Base-by-base conservation (phyloP, 306 rosid species). In the Psophocarpus tetragonolobus region DNA sequence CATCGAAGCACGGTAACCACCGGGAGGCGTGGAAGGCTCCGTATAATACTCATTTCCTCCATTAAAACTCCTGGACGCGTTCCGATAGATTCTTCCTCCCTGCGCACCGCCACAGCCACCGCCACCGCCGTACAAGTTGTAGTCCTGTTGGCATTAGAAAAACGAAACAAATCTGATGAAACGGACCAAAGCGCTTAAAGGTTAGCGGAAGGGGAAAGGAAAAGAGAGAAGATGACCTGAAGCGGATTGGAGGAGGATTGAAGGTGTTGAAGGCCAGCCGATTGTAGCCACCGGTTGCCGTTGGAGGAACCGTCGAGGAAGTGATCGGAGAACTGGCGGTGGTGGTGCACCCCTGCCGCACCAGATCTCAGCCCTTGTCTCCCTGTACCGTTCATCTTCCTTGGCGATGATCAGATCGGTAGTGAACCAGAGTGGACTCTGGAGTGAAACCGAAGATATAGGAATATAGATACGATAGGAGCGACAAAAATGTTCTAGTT, bases 291-390 rank as follows among this genome's bases (percentile, higher is more conserved):
- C 47, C 96, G 68, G 57, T 76, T 75, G n/a, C 83, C 83, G 58
- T 79, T 86, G 71, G 84, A 75, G 7, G 87, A 77, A 36, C 85
- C 83, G 62, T 86, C 89, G 68, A 92, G 85, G 18, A 88, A 88
- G 85, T 96, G 87, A 30, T 92, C 99, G 20, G 99, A 91, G 91
- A 88, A 73, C 64, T 96, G 99, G 10, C 98, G 89, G 81, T 92
- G 97, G 63, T 95, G 99, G 54, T 92, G 97, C 79, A 90, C 88
- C 77, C 88, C 94, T 1, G 90, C 56, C 24, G 87, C 87, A 80
- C 86, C 92, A 88, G 99, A 96, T 96, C 98, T 92, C 91, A 75
- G 93, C 82, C 97, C 93, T 58, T 86, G 99, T 17, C 93, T 88
- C 56, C 97, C 98, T 8, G 77, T 84, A 10, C 94, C 97, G 88